Base-by-base conservation (phyloP, 2,329 filamentous ascomycete genomes). In the Pestalotiopsis sp. region DNA sequence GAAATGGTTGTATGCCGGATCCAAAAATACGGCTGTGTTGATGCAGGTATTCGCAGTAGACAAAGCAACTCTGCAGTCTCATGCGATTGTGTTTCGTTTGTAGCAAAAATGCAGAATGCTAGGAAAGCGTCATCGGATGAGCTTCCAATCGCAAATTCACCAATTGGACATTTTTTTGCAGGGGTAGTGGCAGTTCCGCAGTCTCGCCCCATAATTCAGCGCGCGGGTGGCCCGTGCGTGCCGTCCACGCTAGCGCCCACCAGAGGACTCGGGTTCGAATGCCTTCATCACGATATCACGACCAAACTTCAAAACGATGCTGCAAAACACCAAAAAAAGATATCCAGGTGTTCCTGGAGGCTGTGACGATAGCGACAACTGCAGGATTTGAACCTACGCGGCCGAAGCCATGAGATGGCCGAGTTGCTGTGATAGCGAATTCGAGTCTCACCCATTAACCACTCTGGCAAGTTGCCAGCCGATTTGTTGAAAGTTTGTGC, bases 361-460 rank as follows among this genome's bases (percentile, higher is more conserved):
- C 52, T 66, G 52, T 66, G 20, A 52, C 23, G 27, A 36, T 36
- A 66, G 52, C 66, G 66, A 67, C 66, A 67, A 67, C 31, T 49
- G 66, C 66, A 67, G 66, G 66, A 67, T 63, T 67, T 63, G 66
- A 67, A 67, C 66, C 59, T 66, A 66, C 65, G 65, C 65, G 65
- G 65, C 66, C 66, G 66, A 67, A 67, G 66, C 66, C 66, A 67
- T 67, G 39, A 52, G 66, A 67, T 67, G 52, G 45, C 64, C 52
- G 45, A 66, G 56, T 59, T 45, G 36, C 23, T 31, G 45, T 23
- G 6, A 41, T 38, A 60, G 52, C 36, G 4, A 45, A 56, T 67
- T 67, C 66, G 66, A 67, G 66, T 67, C 66, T 52, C 39, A 67
- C 66, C 66, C 66, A 67, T 62, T 67, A 67, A 67, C 66, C 66